Conservation (phyloP, 331 rosid genomes). For the Malus hybrid region DNA sequence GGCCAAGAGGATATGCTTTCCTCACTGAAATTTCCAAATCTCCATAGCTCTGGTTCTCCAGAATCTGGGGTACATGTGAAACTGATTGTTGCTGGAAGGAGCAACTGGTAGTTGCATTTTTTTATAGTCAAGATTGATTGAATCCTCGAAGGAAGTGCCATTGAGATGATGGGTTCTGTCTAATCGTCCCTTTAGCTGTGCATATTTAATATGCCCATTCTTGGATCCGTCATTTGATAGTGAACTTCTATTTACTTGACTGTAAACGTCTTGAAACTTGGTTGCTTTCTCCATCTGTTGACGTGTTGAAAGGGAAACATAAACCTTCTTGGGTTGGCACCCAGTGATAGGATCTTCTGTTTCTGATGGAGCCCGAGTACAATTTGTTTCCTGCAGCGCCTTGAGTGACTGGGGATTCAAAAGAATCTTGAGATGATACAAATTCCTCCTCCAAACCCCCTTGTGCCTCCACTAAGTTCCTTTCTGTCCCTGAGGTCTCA, state of each 20-base stretch:
- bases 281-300: constrained; percentile 28
- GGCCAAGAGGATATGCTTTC: constrained; percentile 47
- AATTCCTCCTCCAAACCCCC: constrained; percentile 52
- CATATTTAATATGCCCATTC: constrained; percentile 24
- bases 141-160: constrained; percentile 28
- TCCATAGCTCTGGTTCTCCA: constrained; percentile 25
- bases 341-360: constrained; percentile 47
- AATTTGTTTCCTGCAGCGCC: constrained; percentile 39
- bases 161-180: constrained; percentile 24
- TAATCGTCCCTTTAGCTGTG: constrained; percentile 16
- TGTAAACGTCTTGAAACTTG: constrained; percentile 39
- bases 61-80: constrained; percentile 18
- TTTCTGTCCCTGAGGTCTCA: constrained; percentile 24
- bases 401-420: constrained; percentile 60
- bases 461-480: constrained; percentile 15
- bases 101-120: constrained; percentile 27
- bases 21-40: constrained; percentile 41
- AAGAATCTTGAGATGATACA: constrained; percentile 71
- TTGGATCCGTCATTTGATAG: constrained; percentile 29
- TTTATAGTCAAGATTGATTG: constrained; percentile 27
- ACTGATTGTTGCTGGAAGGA: constrained; percentile 24
- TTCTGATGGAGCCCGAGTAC: constrained; percentile 55
- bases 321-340: constrained; percentile 24
- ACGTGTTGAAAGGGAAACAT: constrained; percentile 22
- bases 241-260: constrained; percentile 35